Evolutionary conservation across 495 filamentous ascomycete genomes (phyloP), one percentile per base, ranked within the genome.

Genomic region (Hypoxylon perforatum): DNA sequence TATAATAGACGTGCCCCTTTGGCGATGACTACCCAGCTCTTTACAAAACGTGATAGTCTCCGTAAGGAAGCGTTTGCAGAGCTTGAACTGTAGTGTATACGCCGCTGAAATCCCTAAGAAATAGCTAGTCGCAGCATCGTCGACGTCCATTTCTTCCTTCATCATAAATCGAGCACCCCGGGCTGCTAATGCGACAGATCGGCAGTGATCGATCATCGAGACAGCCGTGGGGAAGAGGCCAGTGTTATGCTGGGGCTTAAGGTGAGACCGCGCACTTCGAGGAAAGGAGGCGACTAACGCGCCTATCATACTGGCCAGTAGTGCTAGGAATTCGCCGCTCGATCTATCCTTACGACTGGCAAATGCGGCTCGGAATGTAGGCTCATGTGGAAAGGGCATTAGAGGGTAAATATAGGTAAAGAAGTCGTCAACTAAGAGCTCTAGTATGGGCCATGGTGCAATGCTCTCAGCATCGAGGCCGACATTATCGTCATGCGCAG

Each of bases 371-470:
- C 92, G 85, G 65, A 96, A 96, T n/a, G 89, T 88, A 0, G 90
- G 90, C 63, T 96, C 91, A 74, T 97, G 93, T 0, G 93, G 93
- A 48, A 97, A 85, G 0, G 93, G 93, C 30, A 88, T 83, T n/a
- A 97, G 80, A 1, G 93, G 93, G 71, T 97, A 91, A 54, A 96
- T 92, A 73, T 93, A 94, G 7, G 88, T 93, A 71, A 96, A 96
- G 77, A 91, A 96, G 77, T 97, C 93, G 73, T 94, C 91, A 11
- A 97, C 80, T 5, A 96, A 81, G 2, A 87, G 78, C 44, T 87
- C 80, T 42, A 96, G 76, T 0, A 90, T 85, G 28, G 85, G 76
- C 67, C 88, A 73, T 0, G 91, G 86, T 59, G 91, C 92, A 45
- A 97, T 96, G 0, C 87, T 80, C 74, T 97, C 93, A 39, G 88